A percentile compares a stretch with the other conserved stretches of the same genome.
phyloP scores from a whole-genome alignment of 1,284 basidiomycete species.

The Ganoderma sp. region DNA sequence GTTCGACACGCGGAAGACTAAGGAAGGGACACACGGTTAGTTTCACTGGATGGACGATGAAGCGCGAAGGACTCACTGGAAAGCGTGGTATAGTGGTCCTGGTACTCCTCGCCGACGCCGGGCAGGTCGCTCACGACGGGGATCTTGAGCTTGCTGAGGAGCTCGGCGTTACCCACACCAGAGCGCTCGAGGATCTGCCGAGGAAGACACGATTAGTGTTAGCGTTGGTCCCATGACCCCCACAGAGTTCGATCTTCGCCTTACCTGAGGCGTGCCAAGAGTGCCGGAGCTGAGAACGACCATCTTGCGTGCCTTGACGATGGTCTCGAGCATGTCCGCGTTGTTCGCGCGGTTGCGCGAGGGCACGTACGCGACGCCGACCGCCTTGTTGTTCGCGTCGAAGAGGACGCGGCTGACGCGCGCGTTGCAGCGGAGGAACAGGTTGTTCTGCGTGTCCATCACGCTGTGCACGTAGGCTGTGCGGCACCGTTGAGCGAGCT shows the following conservation, averaged over 20 bases:
- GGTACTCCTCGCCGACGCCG: slow-evolving; percentile 74
- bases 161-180: slow-evolving; percentile 62
- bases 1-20: slow-evolving; percentile 71
- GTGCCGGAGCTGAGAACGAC: slow-evolving; percentile 72
- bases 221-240: slow-evolving; percentile 24
- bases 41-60: background rate
- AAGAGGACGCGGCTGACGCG: slow-evolving; percentile 74
- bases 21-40: slow-evolving; percentile 3
- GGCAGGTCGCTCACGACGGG: slow-evolving; percentile 72
- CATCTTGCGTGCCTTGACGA: slow-evolving; percentile 66
- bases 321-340: slow-evolving; percentile 62
- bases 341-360: slow-evolving; percentile 61
- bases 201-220: background rate
- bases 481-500: slow-evolving; percentile 10
- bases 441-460: slow-evolving; percentile 69
- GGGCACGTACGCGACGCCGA: slow-evolving; percentile 73
- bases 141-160: slow-evolving; percentile 62
- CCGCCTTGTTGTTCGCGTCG: slow-evolving; percentile 70
- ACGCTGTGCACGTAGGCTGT: slow-evolving; percentile 73
- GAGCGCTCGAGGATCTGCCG: slow-evolving; percentile 69
- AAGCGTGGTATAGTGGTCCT: slow-evolving; percentile 76
- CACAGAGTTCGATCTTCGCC: background rate
- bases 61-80: slow-evolving; percentile 49
- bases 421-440: slow-evolving; percentile 66
- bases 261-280: slow-evolving; percentile 61